Evolutionary conservation across 306 rosid genomes (phyloP), one percentile per base, ranked within the genome.

Genomic region (Quillaja saponaria): DNA sequence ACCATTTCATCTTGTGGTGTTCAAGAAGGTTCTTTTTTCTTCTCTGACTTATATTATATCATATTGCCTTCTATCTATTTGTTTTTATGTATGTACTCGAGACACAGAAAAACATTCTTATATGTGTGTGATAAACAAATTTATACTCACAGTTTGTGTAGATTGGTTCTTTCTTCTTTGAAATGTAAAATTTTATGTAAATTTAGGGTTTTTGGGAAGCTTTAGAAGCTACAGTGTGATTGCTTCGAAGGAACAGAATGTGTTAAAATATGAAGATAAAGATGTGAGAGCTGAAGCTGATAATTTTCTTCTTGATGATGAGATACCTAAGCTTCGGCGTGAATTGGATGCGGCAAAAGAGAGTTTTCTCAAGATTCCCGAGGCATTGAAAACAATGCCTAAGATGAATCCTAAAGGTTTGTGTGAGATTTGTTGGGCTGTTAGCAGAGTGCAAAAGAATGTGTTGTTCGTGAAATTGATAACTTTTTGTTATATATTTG

Each of bases 361-460:
- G 74, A 69, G 80, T 71, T 88, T 88, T 73, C 71, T 65, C 71
- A 73, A 73, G 55, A 81, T 82, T 73, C 96, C 98, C 0, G 76
- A 76, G 67, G 72, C 84, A 0, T 84, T 92, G 57, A 76, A 74
- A 57, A 61, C 58, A 69, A 71, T 84, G 92, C 87, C 85, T 2
- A 86, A 82, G 79, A 73, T 88, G 90, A 86, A 92, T 79, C 98
- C 98, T 0, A 75, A 86, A 77, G 98, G 98, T 88, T 66, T 67
- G 69, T 31, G 34, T 6, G 8, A 59, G 49, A 54, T 45, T 49
- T 62, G 11, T 41, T 72, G 21, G 20, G 20, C 21, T 54, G 14
- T 34, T 9, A 34, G 40, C 9, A 33, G 25, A 18, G 10, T 42
- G 52, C 28, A 10, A 6, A 12, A 45, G 12, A 20, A 12, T 61